phyloP scores from a whole-genome alignment of 352 stramenopile species.

The Phytophthora pisi region DNA sequence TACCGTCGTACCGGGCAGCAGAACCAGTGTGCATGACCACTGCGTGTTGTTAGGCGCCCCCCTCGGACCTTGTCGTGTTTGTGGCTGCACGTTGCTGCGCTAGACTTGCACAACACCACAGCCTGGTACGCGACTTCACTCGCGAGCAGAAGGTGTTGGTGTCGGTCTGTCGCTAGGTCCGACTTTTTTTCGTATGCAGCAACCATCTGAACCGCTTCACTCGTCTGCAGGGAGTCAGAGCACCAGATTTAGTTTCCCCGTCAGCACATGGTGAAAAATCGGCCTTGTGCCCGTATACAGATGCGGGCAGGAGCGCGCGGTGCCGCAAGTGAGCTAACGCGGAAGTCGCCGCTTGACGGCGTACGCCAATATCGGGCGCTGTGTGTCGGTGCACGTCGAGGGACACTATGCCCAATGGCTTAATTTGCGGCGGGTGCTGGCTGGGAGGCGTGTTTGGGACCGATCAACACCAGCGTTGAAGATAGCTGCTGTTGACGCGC shows the following conservation, averaged over 20 bases:
- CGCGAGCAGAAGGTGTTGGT: not conserved
- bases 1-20: not conserved
- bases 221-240: slow-evolving; percentile 25
- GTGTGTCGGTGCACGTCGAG: not conserved
- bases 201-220: slow-evolving; percentile 32
- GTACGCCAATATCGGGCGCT: slow-evolving; percentile 7
- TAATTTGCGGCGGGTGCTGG: not conserved
- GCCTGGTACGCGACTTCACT: not conserved
- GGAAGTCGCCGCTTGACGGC: not conserved
- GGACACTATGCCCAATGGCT: not conserved
- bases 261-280: slow-evolving; percentile 16
- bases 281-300: not conserved
- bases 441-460: not conserved
- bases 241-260: slow-evolving; percentile 18
- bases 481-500: slow-evolving; percentile 14
- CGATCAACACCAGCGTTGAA: slow-evolving; percentile 1
- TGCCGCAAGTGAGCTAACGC: slow-evolving; percentile 5
- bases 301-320: not conserved
- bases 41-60: not conserved
- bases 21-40: not conserved
- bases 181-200: slow-evolving; percentile 23
- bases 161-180: not conserved
- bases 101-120: not conserved
- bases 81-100: not conserved
- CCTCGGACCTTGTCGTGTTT: not conserved